Evolutionary conservation across 495 filamentous ascomycete species (phyloP).

Genomic region (Aspergillus campestris): DNA sequence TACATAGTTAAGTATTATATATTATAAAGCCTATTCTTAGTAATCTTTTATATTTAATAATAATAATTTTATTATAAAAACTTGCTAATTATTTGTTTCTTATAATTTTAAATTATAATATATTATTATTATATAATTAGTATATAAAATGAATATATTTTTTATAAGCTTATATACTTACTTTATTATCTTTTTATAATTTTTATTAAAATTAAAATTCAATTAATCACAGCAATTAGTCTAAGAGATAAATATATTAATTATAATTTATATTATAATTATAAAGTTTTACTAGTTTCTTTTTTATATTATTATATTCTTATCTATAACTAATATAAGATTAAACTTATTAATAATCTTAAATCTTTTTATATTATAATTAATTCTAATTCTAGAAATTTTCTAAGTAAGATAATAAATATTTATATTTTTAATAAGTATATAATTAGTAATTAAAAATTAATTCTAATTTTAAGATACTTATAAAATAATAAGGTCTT

Average conservation of each 20-base stretch:
- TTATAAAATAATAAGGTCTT: no score
- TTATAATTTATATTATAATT: not conserved
- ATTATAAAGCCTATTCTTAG: slow-evolving; percentile 1
- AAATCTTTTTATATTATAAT: no score
- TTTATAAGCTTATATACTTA: not conserved
- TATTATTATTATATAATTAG: no score
- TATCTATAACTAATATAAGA: not conserved
- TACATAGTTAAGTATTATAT: slow-evolving; percentile 8
- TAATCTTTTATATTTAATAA: no score
- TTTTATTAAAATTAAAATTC: slow-evolving; percentile 2
- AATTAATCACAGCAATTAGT: slow-evolving; percentile 1
- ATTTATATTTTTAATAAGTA: slow-evolving; percentile 20
- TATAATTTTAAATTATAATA: no score
- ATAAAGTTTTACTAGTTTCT: no score
- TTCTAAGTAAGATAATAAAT: slow-evolving; percentile 13
- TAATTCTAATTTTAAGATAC: no score
- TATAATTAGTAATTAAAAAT: not conserved
- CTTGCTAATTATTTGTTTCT: no score
- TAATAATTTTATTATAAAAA: no score
- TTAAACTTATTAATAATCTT: no score
- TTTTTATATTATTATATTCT: no score
- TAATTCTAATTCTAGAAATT: not conserved
- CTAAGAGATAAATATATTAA: slow-evolving; percentile 3
- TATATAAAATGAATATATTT: no score
- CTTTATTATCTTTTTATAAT: slow-evolving; percentile 8